Evolutionary conservation across 2,329 filamentous ascomycete species (phyloP), one percentile per base, ranked within the genome.

Genomic region (Ascocoryne sarcoides): DNA sequence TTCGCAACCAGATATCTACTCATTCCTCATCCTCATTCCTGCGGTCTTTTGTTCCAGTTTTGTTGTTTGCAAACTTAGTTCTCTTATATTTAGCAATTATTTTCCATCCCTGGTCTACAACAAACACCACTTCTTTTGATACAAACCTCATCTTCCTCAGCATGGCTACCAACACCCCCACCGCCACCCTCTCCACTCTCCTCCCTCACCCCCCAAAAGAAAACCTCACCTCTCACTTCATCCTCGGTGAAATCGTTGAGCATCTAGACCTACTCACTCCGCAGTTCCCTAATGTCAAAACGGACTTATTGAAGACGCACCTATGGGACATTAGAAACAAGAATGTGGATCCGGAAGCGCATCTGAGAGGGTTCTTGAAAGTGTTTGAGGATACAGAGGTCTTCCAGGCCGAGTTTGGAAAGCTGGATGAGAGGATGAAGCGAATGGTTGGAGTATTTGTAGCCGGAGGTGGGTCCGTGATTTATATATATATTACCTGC

Each of bases 231-330:
- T 44, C 44, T 0, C 45, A 53, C 16, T 57, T 57, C 35, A 56
- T 62, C 20, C 53, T 63, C 12, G 47, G 53, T 7, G 55, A 63
- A 19, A 62, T 63, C 17, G 49, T 62, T 15, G 45, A 56, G 9
- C 57, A 60, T 32, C 50, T 63, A 33, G 46, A 54, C 15, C 40
- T 51, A 2, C 51, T 59, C 26, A 32, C 43, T n/a, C 36, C 47
- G 20, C 42, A 48, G 7, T 47, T 52, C 32, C 49, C 55, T 9
- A 38, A 51, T 16, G 44, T 59, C 16, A 52, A 58, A 16, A 55
- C 57, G 33, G 38, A 44, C 0, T 44, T 56, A 0, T 47, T 63
- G 7, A 54, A 53, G 19, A 19, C 47, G 2, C 53, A 60, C 7
- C 47, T 63, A 10, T 54, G 56, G 44, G 50, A 53, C 5, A 54